Evolutionary conservation across 2,329 filamentous ascomycete species (phyloP).

Genomic region (Arthrobotrys sinensis): DNA sequence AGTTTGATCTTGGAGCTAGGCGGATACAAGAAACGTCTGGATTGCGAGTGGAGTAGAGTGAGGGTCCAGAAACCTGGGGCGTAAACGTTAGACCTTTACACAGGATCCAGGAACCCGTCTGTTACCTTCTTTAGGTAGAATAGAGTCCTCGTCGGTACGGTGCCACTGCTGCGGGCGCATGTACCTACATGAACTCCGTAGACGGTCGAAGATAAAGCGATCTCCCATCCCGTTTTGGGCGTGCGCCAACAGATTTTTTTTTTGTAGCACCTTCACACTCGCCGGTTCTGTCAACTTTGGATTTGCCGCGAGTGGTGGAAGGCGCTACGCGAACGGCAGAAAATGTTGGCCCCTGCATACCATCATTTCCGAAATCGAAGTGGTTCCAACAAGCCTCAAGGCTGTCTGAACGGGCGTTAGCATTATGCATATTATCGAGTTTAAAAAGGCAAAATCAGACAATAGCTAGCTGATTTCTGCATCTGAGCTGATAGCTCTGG

Average conservation of each 20-base stretch:
- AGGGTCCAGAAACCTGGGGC: constrained; percentile 23
- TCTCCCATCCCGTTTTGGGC: constrained; percentile 24
- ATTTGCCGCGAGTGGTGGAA: constrained; percentile 17
- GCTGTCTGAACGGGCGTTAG: constrained; percentile 10
- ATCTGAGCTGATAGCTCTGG: background rate
- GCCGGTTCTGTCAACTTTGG: constrained; percentile 10
- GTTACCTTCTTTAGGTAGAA: constrained; percentile 16
- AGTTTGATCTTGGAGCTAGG: constrained; percentile 18
- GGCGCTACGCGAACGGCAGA: constrained; percentile 39
- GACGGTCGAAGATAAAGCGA: constrained; percentile 9
- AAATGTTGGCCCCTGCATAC: constrained; percentile 39
- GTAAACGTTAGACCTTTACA: constrained; percentile 21
- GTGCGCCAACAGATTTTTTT: constrained; percentile 21
- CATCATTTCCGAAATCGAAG: constrained; percentile 42
- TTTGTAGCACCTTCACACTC: constrained; percentile 15
- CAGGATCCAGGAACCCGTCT: constrained; percentile 25
- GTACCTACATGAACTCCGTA: constrained; percentile 28
- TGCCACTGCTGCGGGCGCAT: constrained; percentile 20
- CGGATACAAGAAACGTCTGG: constrained; percentile 15
- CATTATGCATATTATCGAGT: constrained; percentile 35
- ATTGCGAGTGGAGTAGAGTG: constrained; percentile 26
- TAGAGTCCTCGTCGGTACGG: constrained; percentile 42
- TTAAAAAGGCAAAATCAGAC: constrained; percentile 29
- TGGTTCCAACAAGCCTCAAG: background rate
- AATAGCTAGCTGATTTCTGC: constrained; percentile 9